Base-by-base conservation (phyloP, 1,284 basidiomycete species). In the Hortiboletus rubellus region DNA sequence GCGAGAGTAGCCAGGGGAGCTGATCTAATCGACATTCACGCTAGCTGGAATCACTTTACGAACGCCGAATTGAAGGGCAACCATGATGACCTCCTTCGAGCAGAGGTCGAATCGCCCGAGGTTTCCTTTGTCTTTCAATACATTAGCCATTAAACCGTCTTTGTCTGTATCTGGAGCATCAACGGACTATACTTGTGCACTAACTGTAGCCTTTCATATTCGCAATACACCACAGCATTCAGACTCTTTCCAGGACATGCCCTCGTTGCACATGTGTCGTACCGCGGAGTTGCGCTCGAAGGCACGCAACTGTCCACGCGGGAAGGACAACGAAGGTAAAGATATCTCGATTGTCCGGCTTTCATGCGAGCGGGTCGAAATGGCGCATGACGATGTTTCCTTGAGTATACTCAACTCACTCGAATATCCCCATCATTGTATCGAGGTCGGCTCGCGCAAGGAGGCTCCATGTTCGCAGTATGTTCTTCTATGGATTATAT, bases 21-120 rank as follows among this genome's bases (percentile, higher is more conserved):
- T 36, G 34, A 27, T 1, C 14, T 61, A 46, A 51, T 24, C 30
- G 50, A 9, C 18, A 18, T 45, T 42, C 65, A 94, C 46, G 46
- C 54, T 69, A 97, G 94, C 18, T 99, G 96, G 97, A 99, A 99
- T 73, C 97, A 99, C 71, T 96, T 93, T 70, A 91, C 91, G 2
- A 97, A 96, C 65, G 75, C 76, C 1, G 92, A 98, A 71, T 78
- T 99, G 58, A 87, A 86, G 70, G 89, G 89, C 65, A 92, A 98
- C 67, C 96, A 99, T 69, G 97, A 99, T 67, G 96, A 99, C 71
- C 81, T 99, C 47, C 77, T 99, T 43, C 83, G 97, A 14, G 94
- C 94, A 1, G 97, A 99, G 73, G 83, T 90, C 47, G 92, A 89
- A 5, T 68, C 86, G 45, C 84, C 87, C 11, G 92, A 96, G 64